Evolutionary conservation across 148 eudicot genomes (phyloP), one percentile per base, ranked within the genome.

Genomic region (Rhododendron ovatum): DNA sequence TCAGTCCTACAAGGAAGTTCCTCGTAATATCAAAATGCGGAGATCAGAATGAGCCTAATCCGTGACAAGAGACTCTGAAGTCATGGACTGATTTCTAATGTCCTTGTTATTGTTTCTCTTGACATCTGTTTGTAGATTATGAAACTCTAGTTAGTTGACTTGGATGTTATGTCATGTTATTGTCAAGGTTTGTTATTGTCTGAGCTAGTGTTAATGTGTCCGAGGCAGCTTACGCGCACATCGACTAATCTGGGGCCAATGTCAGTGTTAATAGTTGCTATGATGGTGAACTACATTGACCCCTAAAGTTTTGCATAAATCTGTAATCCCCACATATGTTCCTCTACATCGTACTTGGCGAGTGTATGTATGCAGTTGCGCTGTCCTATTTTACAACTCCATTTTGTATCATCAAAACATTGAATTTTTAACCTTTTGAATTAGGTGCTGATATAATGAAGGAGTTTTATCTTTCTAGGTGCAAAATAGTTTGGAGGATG

Each of bases 1-100:
- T 57, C 89, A 89, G 53, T 84, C 92, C 73, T 91, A 91, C 89
- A 89, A 89, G 81, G 92, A 91, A 86, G 82, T 67, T 57, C 89
- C 90, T 51, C 20, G 87, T 33, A 89, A 91, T 39, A 57, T 86
- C n/a, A 91, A 91, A 83, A 81, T 91, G 92, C 89, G 92, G 76
- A 89, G 91, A 63, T 17, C 85, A 78, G 84, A 80, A 59, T 80
- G 78, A 83, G 85, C 75, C n/a, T 11, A 61, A 10, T 51, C n/a
- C 41, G 3, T 45, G 50, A 7, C 20, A 3, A 53, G 47, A 24
- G n/a, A 59, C 55, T 51, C 55, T 13, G 55, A 51, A 13, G 0
- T 59, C 10, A 59, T n/a, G 35, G 30, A 26, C 75, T 69, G 37
- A n/a, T 67, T n/a, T 2, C 50, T 45, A 22, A 12, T 26, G 24